phyloP scores from a whole-genome alignment of 106 monocot species.

The Gastrodia elata region DNA sequence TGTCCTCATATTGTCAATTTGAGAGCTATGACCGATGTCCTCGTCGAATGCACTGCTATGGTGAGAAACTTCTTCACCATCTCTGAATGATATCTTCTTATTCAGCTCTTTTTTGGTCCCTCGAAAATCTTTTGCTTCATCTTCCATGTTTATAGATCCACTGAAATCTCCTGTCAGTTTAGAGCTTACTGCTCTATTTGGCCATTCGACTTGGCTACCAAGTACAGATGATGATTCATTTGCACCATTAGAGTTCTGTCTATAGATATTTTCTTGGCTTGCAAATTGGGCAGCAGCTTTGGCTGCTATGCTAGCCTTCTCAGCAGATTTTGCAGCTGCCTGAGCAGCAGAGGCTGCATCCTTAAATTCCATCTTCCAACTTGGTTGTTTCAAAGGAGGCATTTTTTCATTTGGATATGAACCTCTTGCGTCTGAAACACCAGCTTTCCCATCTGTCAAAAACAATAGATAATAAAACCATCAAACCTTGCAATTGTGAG shows the following conservation, averaged over 20 bases:
- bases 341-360: constrained; percentile 85
- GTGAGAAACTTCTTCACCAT: constrained; percentile 10
- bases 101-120: constrained; percentile 9
- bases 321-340: constrained; percentile 92
- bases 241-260: constrained; percentile 15
- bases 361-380: constrained; percentile 56
- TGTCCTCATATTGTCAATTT: not conserved
- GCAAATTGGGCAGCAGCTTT: constrained; percentile 86
- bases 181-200: not conserved
- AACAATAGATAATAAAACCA: not conserved
- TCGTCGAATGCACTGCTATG: constrained; percentile 1
- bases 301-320: constrained; percentile 83
- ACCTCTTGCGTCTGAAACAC: constrained; percentile 2
- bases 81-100: constrained; percentile 7
- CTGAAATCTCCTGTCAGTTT: constrained; percentile 8
- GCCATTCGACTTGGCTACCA: constrained; percentile 5
- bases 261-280: constrained; percentile 23
- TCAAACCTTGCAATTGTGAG: not conserved
- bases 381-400: constrained; percentile 19
- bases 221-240: constrained; percentile 14
- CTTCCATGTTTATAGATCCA: not conserved
- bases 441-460: constrained; percentile 16
- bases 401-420: constrained; percentile 15
- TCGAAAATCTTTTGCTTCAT: not conserved
- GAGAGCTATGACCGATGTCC: constrained; percentile 11